Base-by-base conservation (phyloP, 768 basidiomycete species). In the Trametes elegans region DNA sequence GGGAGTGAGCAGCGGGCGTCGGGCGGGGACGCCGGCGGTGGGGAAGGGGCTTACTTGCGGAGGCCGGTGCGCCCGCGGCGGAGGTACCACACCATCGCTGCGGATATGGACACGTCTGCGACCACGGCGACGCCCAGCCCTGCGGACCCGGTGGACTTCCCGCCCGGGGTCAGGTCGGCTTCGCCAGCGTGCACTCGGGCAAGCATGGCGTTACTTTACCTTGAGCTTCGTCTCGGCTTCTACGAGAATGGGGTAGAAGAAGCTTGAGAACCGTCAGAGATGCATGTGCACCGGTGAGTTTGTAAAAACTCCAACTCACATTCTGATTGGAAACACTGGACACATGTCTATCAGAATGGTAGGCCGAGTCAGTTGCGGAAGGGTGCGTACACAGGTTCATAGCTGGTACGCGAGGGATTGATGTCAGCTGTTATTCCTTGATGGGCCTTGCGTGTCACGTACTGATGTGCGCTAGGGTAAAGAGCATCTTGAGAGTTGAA, bases 201-300 rank as follows among this genome's bases (percentile, higher is more conserved):
- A n/a, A n/a, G n/a, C n/a, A n/a, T n/a, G n/a, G n/a, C 3, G n/a
- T n/a, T n/a, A n/a, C n/a, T n/a, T 6, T 18, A 48, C 47, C 47
- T 48, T 48, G 34, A 48, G 47, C 47, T 48, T 48, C 23, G 21
- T 27, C 35, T 35, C 47, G 10, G 35, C 47, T 18, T 48, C 47
- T 2, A 48, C 23, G 21, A 48, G 47, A 13, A 21, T 18, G 4
- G 47, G 32, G 35, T 48, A 48, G 34, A 48, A 48, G 34, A 48
- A 48, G 19, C 47, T 48, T 19, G 18, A 8, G 38, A n/a, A n/a
- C n/a, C n/a, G n/a, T n/a, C n/a, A n/a, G n/a, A n/a, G n/a, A n/a
- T n/a, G n/a, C n/a, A n/a, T n/a, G n/a, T n/a, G n/a, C n/a, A n/a
- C n/a, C n/a, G n/a, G n/a, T n/a, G n/a, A n/a, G n/a, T n/a, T n/a